Percentiles rank a stretch among this genome's conserved stretches.
Evolutionary conservation across 768 basidiomycete species (phyloP).

Genomic region (Tricholoma hemisulphureum): DNA sequence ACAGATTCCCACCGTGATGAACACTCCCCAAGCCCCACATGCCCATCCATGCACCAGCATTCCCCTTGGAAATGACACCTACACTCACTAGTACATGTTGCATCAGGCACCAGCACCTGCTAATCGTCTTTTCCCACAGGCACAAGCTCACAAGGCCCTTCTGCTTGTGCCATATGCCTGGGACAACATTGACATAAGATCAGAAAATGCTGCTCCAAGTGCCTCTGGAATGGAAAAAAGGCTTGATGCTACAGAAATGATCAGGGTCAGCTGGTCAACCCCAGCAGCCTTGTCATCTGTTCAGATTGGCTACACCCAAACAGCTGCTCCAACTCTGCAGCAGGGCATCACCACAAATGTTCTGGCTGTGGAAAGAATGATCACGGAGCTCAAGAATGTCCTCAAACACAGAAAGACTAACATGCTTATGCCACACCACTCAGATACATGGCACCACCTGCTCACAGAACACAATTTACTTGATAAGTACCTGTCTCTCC

Average conservation of each 20-base stretch:
- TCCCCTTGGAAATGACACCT: no score
- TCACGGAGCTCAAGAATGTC: no score
- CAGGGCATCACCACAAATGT: no score
- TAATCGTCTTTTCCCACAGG: neutral
- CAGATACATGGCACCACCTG: slow-evolving; percentile 25
- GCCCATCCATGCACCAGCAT: no score
- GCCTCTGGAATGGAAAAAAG: slow-evolving; percentile 24
- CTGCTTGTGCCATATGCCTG: slow-evolving; percentile 35
- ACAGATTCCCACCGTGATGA: no score
- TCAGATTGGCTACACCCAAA: no score
- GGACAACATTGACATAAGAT: slow-evolving; percentile 12
- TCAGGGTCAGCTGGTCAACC: slow-evolving; percentile 34
- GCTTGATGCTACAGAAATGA: slow-evolving; percentile 26
- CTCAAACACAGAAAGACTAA: neutral
- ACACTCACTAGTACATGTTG: neutral
- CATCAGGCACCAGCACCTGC: neutral
- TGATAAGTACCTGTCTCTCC: neutral
- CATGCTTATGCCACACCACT: slow-evolving; percentile 13
- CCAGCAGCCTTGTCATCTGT: no score
- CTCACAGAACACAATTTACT: slow-evolving; percentile 7
- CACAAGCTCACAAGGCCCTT: slow-evolving; percentile 2
- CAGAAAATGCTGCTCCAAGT: slow-evolving; percentile 1
- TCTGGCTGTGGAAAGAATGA: no score
- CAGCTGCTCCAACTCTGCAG: no score
- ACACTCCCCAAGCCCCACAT: no score